phyloP scores from a whole-genome alignment of 108 stramenopile genomes.

The Skeletonema menzelii region DNA sequence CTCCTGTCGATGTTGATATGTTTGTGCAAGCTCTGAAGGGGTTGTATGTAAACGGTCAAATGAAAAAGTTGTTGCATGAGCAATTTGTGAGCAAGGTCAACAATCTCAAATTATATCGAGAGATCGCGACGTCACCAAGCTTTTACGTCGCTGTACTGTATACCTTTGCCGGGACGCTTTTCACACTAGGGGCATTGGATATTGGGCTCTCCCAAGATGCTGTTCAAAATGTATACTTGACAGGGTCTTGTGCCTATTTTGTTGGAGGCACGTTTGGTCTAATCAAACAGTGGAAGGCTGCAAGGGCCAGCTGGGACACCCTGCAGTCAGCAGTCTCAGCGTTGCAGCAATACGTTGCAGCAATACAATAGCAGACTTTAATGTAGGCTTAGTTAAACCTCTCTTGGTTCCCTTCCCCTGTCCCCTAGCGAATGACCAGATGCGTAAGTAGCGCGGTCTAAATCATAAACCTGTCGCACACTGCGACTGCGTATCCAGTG shows the following conservation, averaged over 20 bases:
- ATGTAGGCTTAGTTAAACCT: no score
- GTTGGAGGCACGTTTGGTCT: background rate
- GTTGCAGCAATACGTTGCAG: background rate
- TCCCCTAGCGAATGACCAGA: no score
- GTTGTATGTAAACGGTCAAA: background rate
- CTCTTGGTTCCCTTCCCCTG: no score
- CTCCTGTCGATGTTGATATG: background rate
- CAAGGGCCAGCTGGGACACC: background rate
- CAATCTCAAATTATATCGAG: background rate
- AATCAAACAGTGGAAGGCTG: background rate
- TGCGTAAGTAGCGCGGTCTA: no score
- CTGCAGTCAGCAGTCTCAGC: background rate
- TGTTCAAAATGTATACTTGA: background rate
- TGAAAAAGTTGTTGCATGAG: background rate
- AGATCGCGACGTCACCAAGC: background rate
- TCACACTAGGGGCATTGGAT: background rate
- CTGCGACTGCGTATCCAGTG: no score
- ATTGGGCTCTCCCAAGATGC: background rate
- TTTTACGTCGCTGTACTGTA: background rate
- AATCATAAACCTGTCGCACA: no score
- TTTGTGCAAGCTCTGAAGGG: background rate
- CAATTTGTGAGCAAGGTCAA: background rate
- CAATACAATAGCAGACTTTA: no score
- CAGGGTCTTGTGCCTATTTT: background rate
- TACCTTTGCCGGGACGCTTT: background rate